Percentiles rank a stretch among this genome's conserved stretches.
Conservation (phyloP, 371 early-diverging fungal genomes). For the Mortierella sp. region DNA sequence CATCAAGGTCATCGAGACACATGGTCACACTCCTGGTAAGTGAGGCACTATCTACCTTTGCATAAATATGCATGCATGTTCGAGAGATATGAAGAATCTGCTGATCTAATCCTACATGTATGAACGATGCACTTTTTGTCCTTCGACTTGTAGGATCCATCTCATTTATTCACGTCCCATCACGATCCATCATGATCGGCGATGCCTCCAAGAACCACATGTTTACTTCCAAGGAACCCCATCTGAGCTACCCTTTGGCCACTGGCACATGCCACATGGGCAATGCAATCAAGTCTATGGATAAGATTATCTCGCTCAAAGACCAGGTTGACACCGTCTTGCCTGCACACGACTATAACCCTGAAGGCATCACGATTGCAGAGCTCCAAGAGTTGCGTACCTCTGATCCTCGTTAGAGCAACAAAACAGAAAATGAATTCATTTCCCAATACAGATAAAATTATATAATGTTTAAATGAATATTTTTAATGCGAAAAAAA, state of each 20-base stretch:
- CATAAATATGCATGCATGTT: no score
- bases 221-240: constrained; percentile 1
- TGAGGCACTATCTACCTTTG: neutral
- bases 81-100: neutral
- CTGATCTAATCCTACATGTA: neutral
- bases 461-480: no score
- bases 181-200: constrained; percentile 46
- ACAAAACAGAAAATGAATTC: no score
- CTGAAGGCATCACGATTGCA: constrained; percentile 22
- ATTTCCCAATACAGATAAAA: no score
- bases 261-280: constrained; percentile 21
- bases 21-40: constrained; percentile 53
- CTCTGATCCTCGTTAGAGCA: constrained; percentile 10
- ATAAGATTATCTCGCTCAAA: constrained; percentile 27
- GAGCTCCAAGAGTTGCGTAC: constrained; percentile 20
- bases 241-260: constrained; percentile 18
- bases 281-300: constrained; percentile 20
- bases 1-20: constrained; percentile 38
- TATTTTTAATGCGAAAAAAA: neutral
- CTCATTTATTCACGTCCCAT: constrained; percentile 51
- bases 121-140: neutral
- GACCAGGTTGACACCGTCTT: constrained; percentile 28
- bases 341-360: constrained; percentile 32
- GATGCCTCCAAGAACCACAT: constrained; percentile 39
- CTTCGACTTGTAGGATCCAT: constrained; percentile 17